phyloP scores from a whole-genome alignment of 225 moss, liverwort and hornwort species.

The Rhytidiadelphus loreus region DNA sequence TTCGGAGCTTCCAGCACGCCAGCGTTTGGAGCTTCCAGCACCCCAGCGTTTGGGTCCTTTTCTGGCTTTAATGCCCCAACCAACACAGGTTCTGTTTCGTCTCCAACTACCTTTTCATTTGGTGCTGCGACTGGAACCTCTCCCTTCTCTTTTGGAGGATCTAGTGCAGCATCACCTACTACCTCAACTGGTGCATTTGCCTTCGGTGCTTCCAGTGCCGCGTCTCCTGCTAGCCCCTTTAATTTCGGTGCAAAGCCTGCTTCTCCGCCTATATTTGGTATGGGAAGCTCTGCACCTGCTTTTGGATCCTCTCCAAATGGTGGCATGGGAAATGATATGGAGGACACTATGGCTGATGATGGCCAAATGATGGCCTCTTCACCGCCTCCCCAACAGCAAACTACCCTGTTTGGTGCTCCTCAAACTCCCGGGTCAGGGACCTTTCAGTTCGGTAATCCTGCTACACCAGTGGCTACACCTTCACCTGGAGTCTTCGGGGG shows the following conservation, averaged over 20 bases:
- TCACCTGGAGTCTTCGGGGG: slow-evolving; percentile 32
- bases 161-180: slow-evolving; percentile 37
- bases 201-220: slow-evolving; percentile 31
- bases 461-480: slow-evolving; percentile 17
- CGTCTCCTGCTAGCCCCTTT: slow-evolving; percentile 25
- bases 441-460: slow-evolving; percentile 26
- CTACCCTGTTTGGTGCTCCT: slow-evolving; percentile 16
- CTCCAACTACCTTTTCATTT: slow-evolving; percentile 44
- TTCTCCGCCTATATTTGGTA: slow-evolving; percentile 27
- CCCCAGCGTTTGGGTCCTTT: slow-evolving; percentile 10
- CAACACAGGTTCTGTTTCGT: slow-evolving; percentile 8
- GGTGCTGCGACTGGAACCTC: slow-evolving; percentile 17
- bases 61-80: slow-evolving; percentile 26
- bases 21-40: slow-evolving; percentile 9
- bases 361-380: slow-evolving; percentile 45
- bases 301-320: slow-evolving; percentile 44
- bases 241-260: slow-evolving; percentile 30
- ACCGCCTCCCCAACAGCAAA: slow-evolving; percentile 25
- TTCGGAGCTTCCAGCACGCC: background rate
- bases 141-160: slow-evolving; percentile 37
- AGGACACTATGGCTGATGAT: slow-evolving; percentile 62
- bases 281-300: slow-evolving; percentile 11
- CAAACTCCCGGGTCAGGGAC: slow-evolving; percentile 22
- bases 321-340: slow-evolving; percentile 46
- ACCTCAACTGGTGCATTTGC: slow-evolving; percentile 40